Evolutionary conservation across 495 filamentous ascomycete genomes (phyloP), one percentile per base, ranked within the genome.

Genomic region (Usnea hakonensis): DNA sequence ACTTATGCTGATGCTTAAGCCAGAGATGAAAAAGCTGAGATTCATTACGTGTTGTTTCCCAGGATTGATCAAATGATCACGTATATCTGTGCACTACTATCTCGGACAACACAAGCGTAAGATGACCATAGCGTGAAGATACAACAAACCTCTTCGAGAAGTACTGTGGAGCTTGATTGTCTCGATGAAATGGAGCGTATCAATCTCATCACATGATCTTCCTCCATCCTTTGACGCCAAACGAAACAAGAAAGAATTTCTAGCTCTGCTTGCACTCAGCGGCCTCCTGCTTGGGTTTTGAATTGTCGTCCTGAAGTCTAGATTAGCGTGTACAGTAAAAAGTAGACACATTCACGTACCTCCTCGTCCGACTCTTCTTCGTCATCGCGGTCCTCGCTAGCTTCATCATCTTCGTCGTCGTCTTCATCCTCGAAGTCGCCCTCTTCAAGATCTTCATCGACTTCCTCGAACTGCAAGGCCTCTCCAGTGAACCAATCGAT

Each of bases 401-500:
- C 78, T 32, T 95, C 91, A 60, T 96, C 91, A 17, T 96, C 90
- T 33, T 96, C 94, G 48, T 96, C 91, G 33, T 96, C 92, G 36
- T 96, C 92, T 36, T 95, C 91, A 46, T 91, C 90, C 56, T 92
- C 88, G 58, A 87, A 88, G 60, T 89, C 89, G 61, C 86, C 90
- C 58, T 89, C 85, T 61, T 95, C 91, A 65, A 88, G 77, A 40
- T 95, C 90, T 62, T 95, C 91, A 58, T 93, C 90, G 7, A 96
- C 69, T 70, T 96, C 93, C 81, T 99, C 95, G 63, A 90, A 99
- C 68, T 95, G 94, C 65, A 97, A 85, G 60, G 95, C 95, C 77
- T 99, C 94, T 44, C 95, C 95, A 48, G 95, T 99, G 77, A 97
- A 99, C 95, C 95, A 99, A 76, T 97, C 95, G 70, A 99, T 93